phyloP scores from a whole-genome alignment of 2,329 filamentous ascomycete genomes.

The Aschersonia sp. region DNA sequence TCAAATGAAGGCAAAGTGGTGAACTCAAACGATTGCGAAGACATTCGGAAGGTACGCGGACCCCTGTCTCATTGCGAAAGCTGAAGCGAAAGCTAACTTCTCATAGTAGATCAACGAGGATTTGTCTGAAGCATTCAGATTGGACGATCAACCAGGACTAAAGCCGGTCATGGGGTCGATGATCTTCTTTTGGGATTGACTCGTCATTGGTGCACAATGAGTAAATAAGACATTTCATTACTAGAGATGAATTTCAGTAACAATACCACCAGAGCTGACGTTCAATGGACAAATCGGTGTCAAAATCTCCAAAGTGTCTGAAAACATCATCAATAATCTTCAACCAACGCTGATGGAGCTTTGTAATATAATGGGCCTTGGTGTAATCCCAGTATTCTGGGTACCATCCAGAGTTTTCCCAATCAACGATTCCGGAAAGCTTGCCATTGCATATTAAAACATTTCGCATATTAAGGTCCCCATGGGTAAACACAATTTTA shows the following conservation, averaged over 20 bases:
- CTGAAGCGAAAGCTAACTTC: no score
- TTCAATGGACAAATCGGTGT: conserved; percentile 1
- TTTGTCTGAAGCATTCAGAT: no score
- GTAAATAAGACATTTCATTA: no score
- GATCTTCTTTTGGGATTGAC: no score
- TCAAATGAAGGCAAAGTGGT: no score
- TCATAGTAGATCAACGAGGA: no score
- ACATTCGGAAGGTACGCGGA: no score
- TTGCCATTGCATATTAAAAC: conserved; percentile 12
- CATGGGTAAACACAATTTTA: conserved; percentile 28
- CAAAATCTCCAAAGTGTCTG: background rate
- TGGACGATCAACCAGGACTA: no score
- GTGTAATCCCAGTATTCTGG: conserved; percentile 13
- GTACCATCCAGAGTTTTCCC: conserved; percentile 11
- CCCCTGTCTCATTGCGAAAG: no score
- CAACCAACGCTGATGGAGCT: conserved; percentile 5
- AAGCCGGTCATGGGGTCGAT: no score
- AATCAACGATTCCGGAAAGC: conserved; percentile 13
- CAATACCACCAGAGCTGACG: conserved; percentile 2
- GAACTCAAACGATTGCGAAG: no score
- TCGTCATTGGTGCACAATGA: no score
- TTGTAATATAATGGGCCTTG: conserved; percentile 5
- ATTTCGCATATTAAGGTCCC: conserved; percentile 15
- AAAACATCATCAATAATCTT: conserved; percentile 2
- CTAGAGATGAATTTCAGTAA: background rate